A percentile compares a stretch with the other conserved stretches of the same genome.
phyloP scores from a whole-genome alignment of 2,329 filamentous ascomycete species.

The Reticulascus tulasneorum region DNA sequence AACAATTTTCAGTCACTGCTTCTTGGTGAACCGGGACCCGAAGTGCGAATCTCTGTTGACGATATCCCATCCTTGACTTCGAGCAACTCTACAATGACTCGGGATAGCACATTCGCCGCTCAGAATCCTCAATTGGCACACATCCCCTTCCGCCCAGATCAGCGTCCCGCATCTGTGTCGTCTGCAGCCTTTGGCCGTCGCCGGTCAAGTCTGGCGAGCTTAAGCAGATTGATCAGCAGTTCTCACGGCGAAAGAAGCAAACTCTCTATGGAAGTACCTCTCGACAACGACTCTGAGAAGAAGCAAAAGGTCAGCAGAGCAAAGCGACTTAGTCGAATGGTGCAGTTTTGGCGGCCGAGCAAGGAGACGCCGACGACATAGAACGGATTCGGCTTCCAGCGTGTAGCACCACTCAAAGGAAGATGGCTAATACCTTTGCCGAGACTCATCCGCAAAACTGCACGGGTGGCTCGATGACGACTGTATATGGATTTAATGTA shows the following conservation, averaged over 20 bases:
- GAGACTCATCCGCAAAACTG: too few relatives aligned
- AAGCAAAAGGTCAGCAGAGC: conserved; percentile 59
- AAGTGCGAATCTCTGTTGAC: conserved; percentile 66
- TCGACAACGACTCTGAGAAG: conserved; percentile 53
- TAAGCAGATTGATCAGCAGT: conserved; percentile 72
- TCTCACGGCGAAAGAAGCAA: conserved; percentile 73
- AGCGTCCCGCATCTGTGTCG: conserved; percentile 60
- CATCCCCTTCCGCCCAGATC: conserved; percentile 41
- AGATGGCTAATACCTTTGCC: too few relatives aligned
- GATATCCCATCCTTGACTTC: conserved; percentile 72
- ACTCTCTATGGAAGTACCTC: conserved; percentile 62
- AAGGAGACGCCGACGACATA: conserved; percentile 31
- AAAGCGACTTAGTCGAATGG: conserved; percentile 68
- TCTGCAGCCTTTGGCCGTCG: conserved; percentile 63
- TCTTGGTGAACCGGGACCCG: conserved; percentile 70
- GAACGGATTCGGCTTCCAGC: background rate
- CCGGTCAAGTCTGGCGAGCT: conserved; percentile 70
- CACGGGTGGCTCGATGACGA: conserved; percentile 21
- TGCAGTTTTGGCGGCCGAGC: conserved; percentile 74
- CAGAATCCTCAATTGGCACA: conserved; percentile 45
- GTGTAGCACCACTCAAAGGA: too few relatives aligned
- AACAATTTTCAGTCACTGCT: conserved; percentile 67
- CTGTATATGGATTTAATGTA: conserved; percentile 35
- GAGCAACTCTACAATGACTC: conserved; percentile 73
- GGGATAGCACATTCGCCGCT: conserved; percentile 53